Percentiles rank a stretch among this genome's conserved stretches.
Evolutionary conservation across 179 eudicot species (phyloP).

Genomic region (Beta macrorhiza): DNA sequence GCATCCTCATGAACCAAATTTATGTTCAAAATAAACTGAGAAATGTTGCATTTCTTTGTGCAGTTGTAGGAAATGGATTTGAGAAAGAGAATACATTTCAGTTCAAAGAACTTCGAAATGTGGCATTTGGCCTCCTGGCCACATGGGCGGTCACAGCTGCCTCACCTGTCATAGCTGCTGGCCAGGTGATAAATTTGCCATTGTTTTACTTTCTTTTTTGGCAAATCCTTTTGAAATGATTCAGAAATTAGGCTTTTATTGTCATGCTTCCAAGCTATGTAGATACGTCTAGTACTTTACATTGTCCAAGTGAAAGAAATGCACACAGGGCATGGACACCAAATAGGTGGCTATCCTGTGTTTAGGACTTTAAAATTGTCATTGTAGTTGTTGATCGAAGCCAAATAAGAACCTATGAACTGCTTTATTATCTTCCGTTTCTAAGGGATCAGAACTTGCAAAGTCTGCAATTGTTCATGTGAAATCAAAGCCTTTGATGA

Average conservation of each 20-base stretch:
- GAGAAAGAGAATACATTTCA: slow-evolving; percentile 27
- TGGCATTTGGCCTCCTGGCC: slow-evolving; percentile 83
- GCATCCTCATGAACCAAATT: neutral
- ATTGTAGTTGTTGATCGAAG: neutral
- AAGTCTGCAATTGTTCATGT: neutral
- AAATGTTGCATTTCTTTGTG: neutral
- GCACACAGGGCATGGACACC: neutral
- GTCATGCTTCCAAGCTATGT: neutral
- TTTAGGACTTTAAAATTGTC: neutral
- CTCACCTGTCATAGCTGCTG: slow-evolving; percentile 80
- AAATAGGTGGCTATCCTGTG: neutral
- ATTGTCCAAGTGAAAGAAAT: neutral
- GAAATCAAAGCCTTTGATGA: neutral
- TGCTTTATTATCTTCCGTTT: no score
- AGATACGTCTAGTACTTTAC: neutral
- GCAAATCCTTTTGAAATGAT: neutral
- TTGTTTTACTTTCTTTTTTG: neutral
- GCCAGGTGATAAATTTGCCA: slow-evolving; percentile 50
- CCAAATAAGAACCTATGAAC: no score
- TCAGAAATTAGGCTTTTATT: neutral
- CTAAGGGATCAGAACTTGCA: neutral
- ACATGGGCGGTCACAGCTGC: slow-evolving; percentile 72
- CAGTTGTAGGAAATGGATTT: slow-evolving; percentile 30
- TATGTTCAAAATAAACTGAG: neutral
- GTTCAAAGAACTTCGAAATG: slow-evolving; percentile 37